Evolutionary conservation across 2,329 filamentous ascomycete species (phyloP).

Genomic region (Beauveria australis): DNA sequence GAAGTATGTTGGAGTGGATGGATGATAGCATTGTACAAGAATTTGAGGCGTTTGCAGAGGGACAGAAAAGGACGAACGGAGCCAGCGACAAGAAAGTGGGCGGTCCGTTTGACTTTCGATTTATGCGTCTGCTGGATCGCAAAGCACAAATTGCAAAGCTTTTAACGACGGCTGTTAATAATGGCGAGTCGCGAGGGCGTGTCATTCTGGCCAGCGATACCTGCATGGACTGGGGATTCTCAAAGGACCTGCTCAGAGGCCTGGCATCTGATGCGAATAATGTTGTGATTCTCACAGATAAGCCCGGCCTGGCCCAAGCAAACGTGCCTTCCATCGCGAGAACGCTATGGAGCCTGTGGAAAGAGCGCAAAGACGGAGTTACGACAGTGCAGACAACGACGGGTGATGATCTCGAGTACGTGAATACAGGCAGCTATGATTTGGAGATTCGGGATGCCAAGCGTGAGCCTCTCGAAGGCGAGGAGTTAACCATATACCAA

Average conservation of each 20-base stretch:
- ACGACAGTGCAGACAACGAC: conserved; percentile 46
- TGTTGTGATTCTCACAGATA: conserved; percentile 79
- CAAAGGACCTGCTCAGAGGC: conserved; percentile 65
- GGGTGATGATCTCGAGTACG: conserved; percentile 55
- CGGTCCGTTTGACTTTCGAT: conserved; percentile 84
- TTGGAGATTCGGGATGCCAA: conserved; percentile 54
- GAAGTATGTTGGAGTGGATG: conserved; percentile 99
- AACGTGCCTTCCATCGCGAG: conserved; percentile 55
- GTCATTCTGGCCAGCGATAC: conserved; percentile 89
- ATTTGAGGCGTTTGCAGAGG: conserved; percentile 65
- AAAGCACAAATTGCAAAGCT: conserved; percentile 71
- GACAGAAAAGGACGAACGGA: conserved; percentile 36
- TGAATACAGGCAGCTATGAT: conserved; percentile 55
- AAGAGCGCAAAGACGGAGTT: conserved; percentile 56
- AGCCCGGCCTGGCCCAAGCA: conserved; percentile 35
- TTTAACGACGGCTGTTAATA: conserved; percentile 37
- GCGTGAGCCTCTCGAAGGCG: conserved; percentile 59
- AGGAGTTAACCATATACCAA: conserved; percentile 76
- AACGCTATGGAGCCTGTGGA: conserved; percentile 74
- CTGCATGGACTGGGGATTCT: conserved; percentile 92
- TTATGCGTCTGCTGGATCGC: conserved; percentile 74
- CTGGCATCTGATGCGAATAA: conserved; percentile 74
- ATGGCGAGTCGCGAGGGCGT: conserved; percentile 40
- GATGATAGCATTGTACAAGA: conserved; percentile 90
- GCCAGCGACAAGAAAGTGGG: conserved; percentile 44